phyloP scores from a whole-genome alignment of 139 green algal species.

The Edaphochlamys debaryana region DNA sequence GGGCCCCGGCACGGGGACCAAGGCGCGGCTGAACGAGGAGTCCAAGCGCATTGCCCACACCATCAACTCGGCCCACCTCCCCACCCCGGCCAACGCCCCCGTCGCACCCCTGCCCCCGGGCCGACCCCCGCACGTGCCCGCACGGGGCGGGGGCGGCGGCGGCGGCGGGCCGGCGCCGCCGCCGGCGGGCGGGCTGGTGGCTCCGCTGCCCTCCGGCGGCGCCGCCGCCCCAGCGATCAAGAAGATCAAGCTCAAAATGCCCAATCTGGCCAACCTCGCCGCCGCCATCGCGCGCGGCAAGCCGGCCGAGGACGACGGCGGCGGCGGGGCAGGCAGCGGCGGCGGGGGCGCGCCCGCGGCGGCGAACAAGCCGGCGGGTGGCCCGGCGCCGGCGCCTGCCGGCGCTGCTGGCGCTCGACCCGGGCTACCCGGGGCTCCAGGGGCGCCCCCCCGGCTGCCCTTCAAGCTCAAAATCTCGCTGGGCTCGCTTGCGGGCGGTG shows the following conservation, averaged over 20 bases:
- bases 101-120: too few species aligned
- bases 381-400: too few species aligned
- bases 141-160: background rate
- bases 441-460: background rate
- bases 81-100: too few species aligned
- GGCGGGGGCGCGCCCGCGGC: background rate
- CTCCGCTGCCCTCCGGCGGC: background rate
- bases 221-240: background rate
- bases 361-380: background rate
- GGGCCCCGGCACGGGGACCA: too few species aligned
- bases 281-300: slow-evolving; percentile 20
- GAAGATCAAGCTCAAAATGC: slow-evolving; percentile 39
- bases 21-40: too few species aligned
- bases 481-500: background rate
- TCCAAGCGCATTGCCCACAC: too few species aligned
- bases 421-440: background rate
- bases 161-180: background rate
- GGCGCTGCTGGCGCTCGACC: too few species aligned
- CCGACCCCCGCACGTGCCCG: too few species aligned
- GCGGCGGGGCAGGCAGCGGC: background rate
- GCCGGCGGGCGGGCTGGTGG: background rate
- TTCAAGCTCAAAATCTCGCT: slow-evolving; percentile 24
- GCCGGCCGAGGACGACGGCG: background rate
- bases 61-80: too few species aligned
- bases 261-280: slow-evolving; percentile 24